phyloP scores from a whole-genome alignment of 2,329 filamentous ascomycete species.

The Lasiodiplodia citricola region DNA sequence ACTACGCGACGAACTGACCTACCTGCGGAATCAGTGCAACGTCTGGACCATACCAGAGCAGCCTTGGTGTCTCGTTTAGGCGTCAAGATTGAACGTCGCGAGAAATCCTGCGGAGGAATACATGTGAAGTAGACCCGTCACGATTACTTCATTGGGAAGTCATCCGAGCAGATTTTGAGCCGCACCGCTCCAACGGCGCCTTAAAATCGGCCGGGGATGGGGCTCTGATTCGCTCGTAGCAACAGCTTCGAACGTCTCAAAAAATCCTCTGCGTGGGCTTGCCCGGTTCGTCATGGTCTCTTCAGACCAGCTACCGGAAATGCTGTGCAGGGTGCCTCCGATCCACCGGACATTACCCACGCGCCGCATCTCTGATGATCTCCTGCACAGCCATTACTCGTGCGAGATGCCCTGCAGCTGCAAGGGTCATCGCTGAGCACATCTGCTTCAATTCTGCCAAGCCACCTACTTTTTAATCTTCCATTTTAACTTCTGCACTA shows the following conservation, averaged over 20 bases:
- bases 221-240: not conserved
- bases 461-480: not conserved
- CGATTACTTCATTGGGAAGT: not conserved
- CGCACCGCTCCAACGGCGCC: not conserved
- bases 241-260: not conserved
- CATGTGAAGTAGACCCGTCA: not conserved
- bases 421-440: not conserved
- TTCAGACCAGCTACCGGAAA: not conserved
- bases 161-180: not conserved
- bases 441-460: not conserved
- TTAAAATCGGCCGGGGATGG: too few relatives aligned
- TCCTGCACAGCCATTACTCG: not conserved
- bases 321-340: not conserved
- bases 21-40: not conserved
- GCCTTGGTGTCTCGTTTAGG: not conserved
- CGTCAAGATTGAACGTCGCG: not conserved
- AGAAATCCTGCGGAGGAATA: not conserved
- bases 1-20: not conserved
- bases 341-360: not conserved
- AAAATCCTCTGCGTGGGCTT: slow-evolving; percentile 4
- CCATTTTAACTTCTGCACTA: not conserved
- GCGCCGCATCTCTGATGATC: not conserved
- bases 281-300: not conserved
- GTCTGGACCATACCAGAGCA: not conserved
- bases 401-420: not conserved